Evolutionary conservation across 1,139 yeast genomes (phyloP).

Genomic region (Suhomyces panamericanus): DNA sequence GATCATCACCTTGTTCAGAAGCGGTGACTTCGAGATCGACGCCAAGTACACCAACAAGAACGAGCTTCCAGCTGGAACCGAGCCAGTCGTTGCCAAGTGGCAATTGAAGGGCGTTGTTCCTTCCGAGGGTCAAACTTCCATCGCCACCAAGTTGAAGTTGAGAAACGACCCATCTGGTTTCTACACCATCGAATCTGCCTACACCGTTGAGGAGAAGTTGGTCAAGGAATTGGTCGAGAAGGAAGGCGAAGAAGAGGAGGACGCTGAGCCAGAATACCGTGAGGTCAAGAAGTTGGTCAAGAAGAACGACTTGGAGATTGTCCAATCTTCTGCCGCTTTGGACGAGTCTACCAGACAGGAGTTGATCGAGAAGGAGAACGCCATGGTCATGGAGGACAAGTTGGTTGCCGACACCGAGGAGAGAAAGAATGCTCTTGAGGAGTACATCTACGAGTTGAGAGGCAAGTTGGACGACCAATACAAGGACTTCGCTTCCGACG

Average conservation of each 20-base stretch:
- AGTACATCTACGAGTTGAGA: conserved; percentile 95
- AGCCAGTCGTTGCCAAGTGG: conserved; percentile 79
- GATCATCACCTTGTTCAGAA: conserved; percentile 90
- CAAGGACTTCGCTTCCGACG: conserved; percentile 83
- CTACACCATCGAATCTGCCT: conserved; percentile 90
- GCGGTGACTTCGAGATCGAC: conserved; percentile 81
- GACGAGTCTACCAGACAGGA: conserved; percentile 59
- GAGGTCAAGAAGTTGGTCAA: conserved; percentile 93
- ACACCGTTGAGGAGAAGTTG: conserved; percentile 88
- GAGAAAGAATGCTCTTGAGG: conserved; percentile 97
- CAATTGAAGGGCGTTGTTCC: conserved; percentile 81
- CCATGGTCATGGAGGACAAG: conserved; percentile 87
- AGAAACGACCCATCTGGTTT: conserved; percentile 97
- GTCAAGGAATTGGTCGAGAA: conserved; percentile 81
- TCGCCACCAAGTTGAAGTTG: conserved; percentile 89
- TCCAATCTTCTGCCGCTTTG: conserved; percentile 63
- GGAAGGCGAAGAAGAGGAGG: conserved; percentile 42
- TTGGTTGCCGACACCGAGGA: conserved; percentile 98
- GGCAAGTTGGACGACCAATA: conserved; percentile 95
- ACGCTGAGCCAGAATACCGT: conserved; percentile 81
- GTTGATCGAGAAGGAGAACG: conserved; percentile 77
- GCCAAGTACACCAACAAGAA: conserved; percentile 82
- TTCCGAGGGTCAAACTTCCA: conserved; percentile 70
- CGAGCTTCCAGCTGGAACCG: conserved; percentile 72
- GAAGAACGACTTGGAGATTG: conserved; percentile 70